These are phyloP conservation scores for Magnusiomyces tetraspermus DNA, from an alignment of 1,139 yeast species.

Conservation along the genomic window DNA sequence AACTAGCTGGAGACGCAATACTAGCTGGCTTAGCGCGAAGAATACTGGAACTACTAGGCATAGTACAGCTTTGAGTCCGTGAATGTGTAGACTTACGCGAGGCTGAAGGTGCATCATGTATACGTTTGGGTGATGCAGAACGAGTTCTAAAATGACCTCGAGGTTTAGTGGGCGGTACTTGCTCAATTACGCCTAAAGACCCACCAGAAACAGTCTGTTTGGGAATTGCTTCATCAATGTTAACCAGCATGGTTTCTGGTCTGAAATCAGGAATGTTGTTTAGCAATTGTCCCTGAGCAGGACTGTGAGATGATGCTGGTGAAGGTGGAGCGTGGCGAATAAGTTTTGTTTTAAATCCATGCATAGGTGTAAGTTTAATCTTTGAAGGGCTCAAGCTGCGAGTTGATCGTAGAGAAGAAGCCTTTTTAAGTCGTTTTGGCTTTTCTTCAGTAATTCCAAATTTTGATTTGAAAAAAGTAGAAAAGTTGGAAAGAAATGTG, in stretches of 20 bases:
- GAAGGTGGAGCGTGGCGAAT: neutral
- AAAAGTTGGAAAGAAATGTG: neutral
- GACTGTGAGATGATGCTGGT: neutral
- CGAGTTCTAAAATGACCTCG: neutral
- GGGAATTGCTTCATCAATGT: neutral
- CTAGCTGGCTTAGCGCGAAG: neutral
- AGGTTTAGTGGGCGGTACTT: neutral
- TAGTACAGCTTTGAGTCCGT: neutral
- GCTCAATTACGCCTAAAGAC: neutral
- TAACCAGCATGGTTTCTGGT: neutral
- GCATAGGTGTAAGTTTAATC: neutral
- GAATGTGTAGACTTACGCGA: neutral
- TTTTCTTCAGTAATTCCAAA: neutral
- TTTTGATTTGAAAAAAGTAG: neutral
- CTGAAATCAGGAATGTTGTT: neutral
- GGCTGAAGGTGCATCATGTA: neutral
- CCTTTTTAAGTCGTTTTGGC: neutral
- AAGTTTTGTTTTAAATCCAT: neutral
- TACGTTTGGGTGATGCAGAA: neutral
- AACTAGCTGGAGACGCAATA: neutral
- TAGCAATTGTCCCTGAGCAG: neutral
- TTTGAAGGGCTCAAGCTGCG: neutral
- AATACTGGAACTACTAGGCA: neutral
- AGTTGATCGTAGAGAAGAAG: neutral
- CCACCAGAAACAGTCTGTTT: neutral